Conservation (phyloP, 345 rosid species). For the Draba incana region DNA sequence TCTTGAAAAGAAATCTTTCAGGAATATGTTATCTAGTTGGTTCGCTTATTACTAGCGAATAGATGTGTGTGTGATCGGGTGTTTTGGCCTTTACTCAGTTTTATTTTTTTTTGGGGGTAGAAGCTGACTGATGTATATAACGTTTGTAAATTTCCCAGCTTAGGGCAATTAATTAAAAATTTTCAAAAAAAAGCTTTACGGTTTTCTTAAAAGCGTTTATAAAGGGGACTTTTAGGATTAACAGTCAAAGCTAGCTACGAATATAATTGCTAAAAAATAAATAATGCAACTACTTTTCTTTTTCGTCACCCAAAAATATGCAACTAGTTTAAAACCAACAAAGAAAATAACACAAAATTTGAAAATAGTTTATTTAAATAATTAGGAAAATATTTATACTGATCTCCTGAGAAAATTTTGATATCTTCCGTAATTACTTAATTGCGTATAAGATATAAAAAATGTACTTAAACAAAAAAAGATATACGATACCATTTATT, state of each 20-base stretch:
- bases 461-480: not conserved
- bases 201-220: slow-evolving; percentile 3
- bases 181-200: not conserved
- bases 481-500: not conserved
- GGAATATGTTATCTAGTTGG: no score
- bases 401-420: no score
- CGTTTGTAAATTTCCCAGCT: no score
- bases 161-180: no score
- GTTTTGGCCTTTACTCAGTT: no score
- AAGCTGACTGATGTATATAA: no score
- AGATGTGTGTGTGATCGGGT: no score
- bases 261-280: not conserved
- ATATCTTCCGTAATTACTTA: no score
- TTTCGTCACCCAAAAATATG: not conserved
- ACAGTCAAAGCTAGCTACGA: slow-evolving; percentile 1
- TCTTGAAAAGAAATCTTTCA: no score
- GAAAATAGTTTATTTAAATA: not conserved
- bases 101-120: no score
- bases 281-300: not conserved
- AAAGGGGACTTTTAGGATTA: slow-evolving; percentile 2
- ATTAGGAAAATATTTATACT: not conserved
- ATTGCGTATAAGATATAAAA: not conserved
- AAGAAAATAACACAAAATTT: not conserved
- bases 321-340: not conserved
- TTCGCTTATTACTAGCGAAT: no score